phyloP scores from a whole-genome alignment of 441 rosid species.

The Biscutella laevigata region DNA sequence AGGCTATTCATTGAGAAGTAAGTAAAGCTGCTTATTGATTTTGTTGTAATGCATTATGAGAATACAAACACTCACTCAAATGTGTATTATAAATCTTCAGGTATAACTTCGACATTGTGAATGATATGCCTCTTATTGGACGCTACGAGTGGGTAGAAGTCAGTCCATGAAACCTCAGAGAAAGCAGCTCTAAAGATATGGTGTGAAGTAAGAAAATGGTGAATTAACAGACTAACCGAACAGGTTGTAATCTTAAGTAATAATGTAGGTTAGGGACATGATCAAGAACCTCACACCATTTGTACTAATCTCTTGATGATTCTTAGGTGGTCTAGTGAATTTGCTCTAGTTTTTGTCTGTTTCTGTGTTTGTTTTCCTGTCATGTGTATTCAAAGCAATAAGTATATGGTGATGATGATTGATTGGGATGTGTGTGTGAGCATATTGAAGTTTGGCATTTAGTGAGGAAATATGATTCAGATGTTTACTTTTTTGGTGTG shows the following conservation, averaged over 20 bases:
- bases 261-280: slow-evolving; percentile 21
- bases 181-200: slow-evolving; percentile 7
- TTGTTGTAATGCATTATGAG: neutral
- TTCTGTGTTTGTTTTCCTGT: slow-evolving; percentile 7
- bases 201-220: slow-evolving; percentile 21
- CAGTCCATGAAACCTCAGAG: slow-evolving; percentile 21
- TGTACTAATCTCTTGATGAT: slow-evolving; percentile 10
- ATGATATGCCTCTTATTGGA: slow-evolving; percentile 49
- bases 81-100: slow-evolving; percentile 31
- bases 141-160: slow-evolving; percentile 55
- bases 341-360: slow-evolving; percentile 5
- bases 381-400: slow-evolving; percentile 16
- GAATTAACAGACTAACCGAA: slow-evolving; percentile 28
- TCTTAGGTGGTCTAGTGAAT: slow-evolving; percentile 9
- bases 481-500: neutral
- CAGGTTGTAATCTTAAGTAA: slow-evolving; percentile 25
- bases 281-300: too few species aligned
- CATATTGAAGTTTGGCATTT: slow-evolving; percentile 11
- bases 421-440: slow-evolving; percentile 32
- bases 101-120: slow-evolving; percentile 59
- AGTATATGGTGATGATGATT: slow-evolving; percentile 16
- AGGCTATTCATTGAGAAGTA: slow-evolving; percentile 51
- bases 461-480: slow-evolving; percentile 14
- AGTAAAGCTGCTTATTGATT: neutral
- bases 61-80: neutral